Base-by-base conservation (phyloP, 2,329 filamentous ascomycete genomes). In the Claviceps arundinis region DNA sequence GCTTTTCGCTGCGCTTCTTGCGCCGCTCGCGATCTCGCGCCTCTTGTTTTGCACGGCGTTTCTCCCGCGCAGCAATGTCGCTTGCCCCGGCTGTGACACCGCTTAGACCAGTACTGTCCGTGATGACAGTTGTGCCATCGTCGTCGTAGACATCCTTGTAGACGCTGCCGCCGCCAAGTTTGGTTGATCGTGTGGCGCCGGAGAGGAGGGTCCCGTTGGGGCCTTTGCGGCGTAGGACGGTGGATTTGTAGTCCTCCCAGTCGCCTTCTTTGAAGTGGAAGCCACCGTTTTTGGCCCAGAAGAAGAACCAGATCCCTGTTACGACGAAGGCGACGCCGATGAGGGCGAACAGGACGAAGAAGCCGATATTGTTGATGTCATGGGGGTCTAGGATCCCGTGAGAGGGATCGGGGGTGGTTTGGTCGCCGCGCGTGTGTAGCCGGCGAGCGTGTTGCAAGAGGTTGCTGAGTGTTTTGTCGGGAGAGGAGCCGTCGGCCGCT, bases 221-320 rank as follows among this genome's bases (percentile, higher is more conserved):
- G 0, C 89, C 90, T 62, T 85, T 89, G 50, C 90, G 85, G 43
- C 93, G 80, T 46, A 98, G 70, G 2, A 98, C 93, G 0, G 91
- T 96, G 1, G 86, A 85, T 67, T 97, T 97, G 80, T 98, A 98
- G 63, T 98, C 93, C 5, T 97, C 91, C 91, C 93, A 98, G 69
- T 98, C 93, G 38, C 81, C 76, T 56, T 94, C 73, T 47, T 78
- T 78, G 76, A 89, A 97, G 57, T 86, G 73, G 72, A 97, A 96
- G 14, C 93, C 93, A 56, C 93, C 93, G 61, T 97, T 95, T 70
- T 87, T 91, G 53, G 91, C 91, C 86, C 88, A 94, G 77, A 95
- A 95, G 78, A 98, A 97, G 77, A 98, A 96, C 90, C 93, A 98
- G 63, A 97, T 89, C 24, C 77, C 80, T 0, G 75, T 78, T 3